Conservation (phyloP, 768 basidiomycete genomes). For the Suillus paluster region DNA sequence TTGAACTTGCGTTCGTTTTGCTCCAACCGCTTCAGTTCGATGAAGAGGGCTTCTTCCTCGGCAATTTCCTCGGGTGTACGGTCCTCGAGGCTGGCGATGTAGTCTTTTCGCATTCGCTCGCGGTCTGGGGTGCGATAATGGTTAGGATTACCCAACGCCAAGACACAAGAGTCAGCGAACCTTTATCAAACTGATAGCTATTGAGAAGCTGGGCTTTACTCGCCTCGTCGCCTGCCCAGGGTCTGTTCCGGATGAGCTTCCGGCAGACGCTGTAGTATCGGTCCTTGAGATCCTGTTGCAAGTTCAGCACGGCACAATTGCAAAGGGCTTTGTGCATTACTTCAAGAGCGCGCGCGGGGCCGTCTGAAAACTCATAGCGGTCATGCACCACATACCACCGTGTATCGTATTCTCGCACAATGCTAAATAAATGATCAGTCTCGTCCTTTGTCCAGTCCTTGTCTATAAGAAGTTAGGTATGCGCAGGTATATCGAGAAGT, state of each 20-base stretch:
- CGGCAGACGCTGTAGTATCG: slow-evolving; percentile 93
- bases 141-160: not conserved
- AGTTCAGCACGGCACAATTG: not conserved
- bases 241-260: slow-evolving; percentile 81
- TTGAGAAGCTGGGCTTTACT: slow-evolving; percentile 68
- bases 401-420: slow-evolving; percentile 82
- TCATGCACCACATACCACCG: slow-evolving; percentile 92
- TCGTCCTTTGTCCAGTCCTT: slow-evolving; percentile 90
- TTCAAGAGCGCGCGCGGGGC: slow-evolving; percentile 65
- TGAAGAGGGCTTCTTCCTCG: slow-evolving; percentile 93
- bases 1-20: slow-evolving; percentile 90
- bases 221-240: slow-evolving; percentile 83
- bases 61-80: slow-evolving; percentile 89
- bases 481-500: not conserved
- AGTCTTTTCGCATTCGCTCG: slow-evolving; percentile 86
- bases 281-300: slow-evolving; percentile 83
- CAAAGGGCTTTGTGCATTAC: slow-evolving; percentile 39
- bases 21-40: slow-evolving; percentile 94
- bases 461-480: slow-evolving; percentile 46
- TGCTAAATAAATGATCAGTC: slow-evolving; percentile 87
- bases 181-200: slow-evolving; percentile 87
- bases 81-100: slow-evolving; percentile 83
- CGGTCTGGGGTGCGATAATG: slow-evolving; percentile 55
- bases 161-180: slow-evolving; percentile 42
- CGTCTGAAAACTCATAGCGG: slow-evolving; percentile 78